Conservation (phyloP, 192 early-diverging fungal genomes). For the Rhizophagus sp. region DNA sequence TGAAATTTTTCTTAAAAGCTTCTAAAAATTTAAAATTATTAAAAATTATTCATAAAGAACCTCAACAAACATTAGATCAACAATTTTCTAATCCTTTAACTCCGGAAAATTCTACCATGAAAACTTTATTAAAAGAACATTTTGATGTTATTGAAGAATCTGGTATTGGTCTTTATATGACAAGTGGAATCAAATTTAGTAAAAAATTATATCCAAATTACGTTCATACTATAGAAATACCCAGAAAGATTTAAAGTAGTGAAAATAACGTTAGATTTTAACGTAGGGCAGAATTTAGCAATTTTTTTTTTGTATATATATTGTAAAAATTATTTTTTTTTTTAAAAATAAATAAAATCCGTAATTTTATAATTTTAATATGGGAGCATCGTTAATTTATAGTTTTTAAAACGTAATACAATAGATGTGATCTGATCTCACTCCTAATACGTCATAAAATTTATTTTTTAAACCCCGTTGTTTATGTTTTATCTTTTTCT, state of each 20-base stretch:
- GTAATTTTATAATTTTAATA: too few species aligned
- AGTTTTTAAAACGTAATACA: too few species aligned
- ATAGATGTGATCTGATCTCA: too few species aligned
- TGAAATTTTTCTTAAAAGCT: background rate
- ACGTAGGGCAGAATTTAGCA: too few species aligned
- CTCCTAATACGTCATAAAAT: too few species aligned
- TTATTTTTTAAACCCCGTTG: too few species aligned
- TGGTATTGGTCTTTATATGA: background rate
- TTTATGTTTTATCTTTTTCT: too few species aligned
- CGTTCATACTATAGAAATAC: background rate
- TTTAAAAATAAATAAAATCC: too few species aligned
- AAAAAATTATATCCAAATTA: background rate
- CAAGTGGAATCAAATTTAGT: background rate
- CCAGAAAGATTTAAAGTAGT: background rate
- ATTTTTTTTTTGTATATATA: too few species aligned
- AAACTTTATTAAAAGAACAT: background rate
- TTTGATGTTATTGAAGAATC: background rate
- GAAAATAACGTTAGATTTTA: too few species aligned
- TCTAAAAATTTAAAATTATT: background rate
- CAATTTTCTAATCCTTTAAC: background rate
- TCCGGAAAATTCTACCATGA: background rate
- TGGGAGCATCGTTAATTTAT: too few species aligned
- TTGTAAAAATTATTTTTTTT: too few species aligned
- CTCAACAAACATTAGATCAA: background rate
- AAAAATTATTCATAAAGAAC: background rate